Conservation (phyloP, 1,284 basidiomycete species). For the Malassezia dermatis region DNA sequence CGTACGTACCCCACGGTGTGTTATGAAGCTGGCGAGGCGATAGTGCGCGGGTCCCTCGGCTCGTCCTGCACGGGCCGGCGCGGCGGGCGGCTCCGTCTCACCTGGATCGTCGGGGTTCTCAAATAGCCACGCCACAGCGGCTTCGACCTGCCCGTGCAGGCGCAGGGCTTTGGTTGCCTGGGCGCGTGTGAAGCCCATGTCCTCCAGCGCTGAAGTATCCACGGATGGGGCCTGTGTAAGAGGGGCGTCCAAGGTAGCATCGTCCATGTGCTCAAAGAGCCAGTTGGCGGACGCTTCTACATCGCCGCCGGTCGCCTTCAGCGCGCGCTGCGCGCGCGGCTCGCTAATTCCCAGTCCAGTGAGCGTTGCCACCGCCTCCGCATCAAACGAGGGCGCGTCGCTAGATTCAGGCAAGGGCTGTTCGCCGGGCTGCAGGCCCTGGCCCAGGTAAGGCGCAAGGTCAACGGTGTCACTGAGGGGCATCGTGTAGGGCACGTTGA, state of each 20-base stretch:
- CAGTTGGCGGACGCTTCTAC: conserved; percentile 84
- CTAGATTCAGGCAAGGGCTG: conserved; percentile 62
- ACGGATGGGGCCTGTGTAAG: conserved; percentile 51
- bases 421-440: conserved; percentile 66
- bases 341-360: conserved; percentile 42
- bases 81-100: conserved; percentile 44
- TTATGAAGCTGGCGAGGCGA: conserved; percentile 13
- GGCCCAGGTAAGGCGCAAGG: conserved; percentile 63
- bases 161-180: conserved; percentile 80
- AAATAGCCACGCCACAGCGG: conserved; percentile 95
- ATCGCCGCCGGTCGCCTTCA: conserved; percentile 71
- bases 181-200: conserved; percentile 81
- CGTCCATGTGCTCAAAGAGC: conserved; percentile 90
- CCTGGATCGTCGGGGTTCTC: conserved; percentile 79
- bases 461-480: conserved; percentile 54
- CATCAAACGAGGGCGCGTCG: conserved; percentile 38
- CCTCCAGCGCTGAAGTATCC: conserved; percentile 57
- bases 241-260: conserved; percentile 77
- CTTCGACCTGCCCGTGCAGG: conserved; percentile 71
- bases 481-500: conserved; percentile 78
- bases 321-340: conserved; percentile 51
- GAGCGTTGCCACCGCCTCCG: conserved; percentile 33
- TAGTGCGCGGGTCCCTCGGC: neutral
- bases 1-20: conserved; percentile 11
- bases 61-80: neutral